A percentile compares a stretch with the other conserved stretches of the same genome.
Evolutionary conservation across 2,329 filamentous ascomycete genomes (phyloP).

Genomic region (Fusarium aywerte): DNA sequence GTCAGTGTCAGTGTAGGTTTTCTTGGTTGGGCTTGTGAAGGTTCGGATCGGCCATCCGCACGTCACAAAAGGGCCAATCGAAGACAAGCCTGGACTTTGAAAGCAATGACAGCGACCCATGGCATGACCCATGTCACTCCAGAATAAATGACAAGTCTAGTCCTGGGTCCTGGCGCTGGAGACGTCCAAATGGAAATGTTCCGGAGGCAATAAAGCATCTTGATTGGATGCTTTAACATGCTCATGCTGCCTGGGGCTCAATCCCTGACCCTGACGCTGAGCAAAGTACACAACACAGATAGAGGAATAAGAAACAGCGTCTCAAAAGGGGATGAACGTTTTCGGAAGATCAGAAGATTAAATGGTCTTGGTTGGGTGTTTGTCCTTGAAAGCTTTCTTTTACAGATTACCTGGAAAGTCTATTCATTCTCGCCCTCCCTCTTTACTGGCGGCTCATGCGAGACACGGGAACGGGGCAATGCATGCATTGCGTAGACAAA

Average conservation of each 20-base stretch:
- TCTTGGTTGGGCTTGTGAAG: conserved; percentile 1
- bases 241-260: conserved; percentile 13
- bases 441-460: conserved; percentile 34
- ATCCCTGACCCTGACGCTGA: neutral
- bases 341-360: conserved; percentile 7
- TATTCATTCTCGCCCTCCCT: neutral
- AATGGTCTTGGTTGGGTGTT: neutral
- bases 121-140: conserved; percentile 22
- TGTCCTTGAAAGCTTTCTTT: conserved; percentile 15
- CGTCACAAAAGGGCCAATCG: conserved; percentile 27
- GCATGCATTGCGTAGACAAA: conserved; percentile 7
- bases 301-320: conserved; percentile 15
- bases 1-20: conserved; percentile 1
- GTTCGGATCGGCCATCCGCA: conserved; percentile 28
- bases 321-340: conserved; percentile 13
- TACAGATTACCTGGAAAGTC: neutral
- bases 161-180: neutral
- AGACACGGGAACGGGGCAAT: conserved; percentile 29
- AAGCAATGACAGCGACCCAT: conserved; percentile 20
- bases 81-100: neutral
- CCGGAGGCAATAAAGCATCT: conserved; percentile 6
- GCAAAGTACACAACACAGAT: neutral
- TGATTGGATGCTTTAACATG: conserved; percentile 16
- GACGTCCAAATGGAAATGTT: conserved; percentile 23
- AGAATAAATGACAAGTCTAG: conserved; percentile 29